Base-by-base conservation (phyloP, 2,329 filamentous ascomycete species). In the Colletotrichum lini region DNA sequence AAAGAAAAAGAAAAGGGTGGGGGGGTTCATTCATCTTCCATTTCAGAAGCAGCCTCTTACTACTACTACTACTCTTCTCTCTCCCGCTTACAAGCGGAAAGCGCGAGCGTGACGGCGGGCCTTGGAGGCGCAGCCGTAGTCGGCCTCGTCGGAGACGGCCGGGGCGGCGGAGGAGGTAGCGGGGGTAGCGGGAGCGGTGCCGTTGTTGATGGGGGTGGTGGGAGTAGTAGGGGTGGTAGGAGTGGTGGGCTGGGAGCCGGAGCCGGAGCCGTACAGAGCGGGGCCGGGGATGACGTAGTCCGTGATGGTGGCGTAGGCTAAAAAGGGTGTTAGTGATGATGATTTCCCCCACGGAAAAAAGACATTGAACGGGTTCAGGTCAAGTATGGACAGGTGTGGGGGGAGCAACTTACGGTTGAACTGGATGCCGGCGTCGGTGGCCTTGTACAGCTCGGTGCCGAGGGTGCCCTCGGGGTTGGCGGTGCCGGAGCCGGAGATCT, bases 401-500 rank as follows among this genome's bases (percentile, higher is more conserved):
- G 78, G 77, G 1, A 79, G 77, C 10, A 15, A 56, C 68, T 80
- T 80, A 5, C 56, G 76, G 72, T 80, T 80, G 74, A 81, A 80
- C 16, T 77, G 66, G 58, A 81, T 80, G 13, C 79, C 80, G 1
- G 79, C 74, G 38, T 81, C 77, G 45, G 76, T 72, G 35, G 75
- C 49, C 26, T 74, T 77, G 74, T 80, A 77, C 35, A 80, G 75
- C 21, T 76, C 69, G 4, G 78, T 79, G 26, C 75, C 80, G 35
- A 79, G 75, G 45, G 79, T 77, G 8, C 79, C 80, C 6, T 68
- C 67, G 8, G 80, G 79, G 26, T 76, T 77, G 2, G 82, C 77
- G 40, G 77, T 76, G 16, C 82, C 81, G n/a, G 78, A 79, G 5
- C 84, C 84, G 53, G 79, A 82, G 54, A 87, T 81, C 72, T 82